Evolutionary conservation across 257 asterid species (phyloP), one percentile per base, ranked within the genome.

Genomic region (Solanum ossicruentum): DNA sequence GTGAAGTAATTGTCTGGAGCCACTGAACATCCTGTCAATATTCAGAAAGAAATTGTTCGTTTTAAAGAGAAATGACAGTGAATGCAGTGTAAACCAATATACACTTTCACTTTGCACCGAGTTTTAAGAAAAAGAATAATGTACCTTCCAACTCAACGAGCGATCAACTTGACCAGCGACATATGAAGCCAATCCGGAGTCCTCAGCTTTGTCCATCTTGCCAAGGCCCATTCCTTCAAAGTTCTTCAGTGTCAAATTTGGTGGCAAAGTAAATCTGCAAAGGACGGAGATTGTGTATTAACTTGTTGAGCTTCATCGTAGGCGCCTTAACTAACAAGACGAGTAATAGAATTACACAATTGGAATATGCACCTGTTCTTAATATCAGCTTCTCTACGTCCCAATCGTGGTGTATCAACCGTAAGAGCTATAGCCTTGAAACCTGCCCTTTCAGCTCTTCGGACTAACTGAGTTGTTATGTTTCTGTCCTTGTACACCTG

Each of bases 371-470:
- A 95, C 98, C 98, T 92, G 89, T 95, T 95, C 93, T 94, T 95
- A 28, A 95, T 95, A 87, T 95, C 98, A 87, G 98, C 89, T 63
- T 95, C 98, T 85, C 98, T 88, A 63, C 98, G 98, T 65, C 98
- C 98, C 89, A 94, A 83, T 88, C 92, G 90, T 0, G 98, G 98
- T 71, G 97, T 93, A 83, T 95, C 98, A 61, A 94, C 97, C 1
- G 98, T 94, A 72, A 95, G 98, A 65, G 98, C 98, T 58, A 95
- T 94, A 88, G 98, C 98, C 93, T 94, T 95, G 88, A 94, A 95
- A 67, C 98, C 98, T 2, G 98, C 98, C 90, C 88, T 92, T 91
- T 95, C 98, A 60, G 98, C 98, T 87, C 98, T 89, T 88, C 94
- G 90, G 88, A 94, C 98, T n/a, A 94, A 95, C 90, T 95, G 98